Percentiles rank a stretch among this genome's conserved stretches.
phyloP scores from a whole-genome alignment of 495 filamentous ascomycete species.

The Endocarpon pusillum region DNA sequence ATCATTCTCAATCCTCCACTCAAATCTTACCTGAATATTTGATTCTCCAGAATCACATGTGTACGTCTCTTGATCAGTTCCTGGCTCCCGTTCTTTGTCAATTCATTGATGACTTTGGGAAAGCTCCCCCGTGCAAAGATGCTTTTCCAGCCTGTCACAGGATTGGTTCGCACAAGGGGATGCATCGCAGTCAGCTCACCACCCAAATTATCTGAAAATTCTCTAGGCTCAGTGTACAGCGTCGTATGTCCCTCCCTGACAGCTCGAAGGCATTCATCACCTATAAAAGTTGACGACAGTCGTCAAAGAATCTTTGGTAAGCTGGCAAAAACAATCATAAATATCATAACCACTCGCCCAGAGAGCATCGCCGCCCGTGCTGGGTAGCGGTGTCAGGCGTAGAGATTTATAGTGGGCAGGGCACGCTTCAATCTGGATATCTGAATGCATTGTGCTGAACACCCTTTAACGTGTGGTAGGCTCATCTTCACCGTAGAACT shows the following conservation, averaged over 20 bases:
- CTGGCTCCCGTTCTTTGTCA: slow-evolving; percentile 40
- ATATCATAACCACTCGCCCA: slow-evolving; percentile 26
- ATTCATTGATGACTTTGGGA: slow-evolving; percentile 36
- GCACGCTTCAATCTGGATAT: slow-evolving; percentile 51
- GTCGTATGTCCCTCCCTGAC: too few relatives aligned
- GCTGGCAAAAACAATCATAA: slow-evolving; percentile 50
- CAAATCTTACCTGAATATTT: too few relatives aligned
- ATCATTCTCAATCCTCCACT: too few relatives aligned
- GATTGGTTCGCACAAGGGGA: slow-evolving; percentile 60
- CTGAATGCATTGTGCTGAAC: slow-evolving; percentile 44
- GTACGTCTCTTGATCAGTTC: too few relatives aligned
- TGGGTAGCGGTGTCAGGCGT: slow-evolving; percentile 42
- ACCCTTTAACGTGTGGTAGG: slow-evolving; percentile 21
- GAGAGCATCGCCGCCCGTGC: slow-evolving; percentile 48
- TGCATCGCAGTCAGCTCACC: slow-evolving; percentile 42
- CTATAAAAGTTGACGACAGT: slow-evolving; percentile 36
- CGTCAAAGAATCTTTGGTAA: slow-evolving; percentile 46
- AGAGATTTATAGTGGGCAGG: slow-evolving; percentile 50
- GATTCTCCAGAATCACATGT: too few relatives aligned
- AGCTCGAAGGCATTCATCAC: slow-evolving; percentile 22
- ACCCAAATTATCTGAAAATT: slow-evolving; percentile 47
- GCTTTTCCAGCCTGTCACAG: slow-evolving; percentile 53
- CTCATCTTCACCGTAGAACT: too few relatives aligned
- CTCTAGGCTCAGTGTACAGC: slow-evolving; percentile 35
- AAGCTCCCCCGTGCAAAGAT: slow-evolving; percentile 42